These are phyloP conservation scores for Graphilbum sp. DNA, from an alignment of 2,329 filamentous ascomycete species.

Conservation along the genomic window DNA sequence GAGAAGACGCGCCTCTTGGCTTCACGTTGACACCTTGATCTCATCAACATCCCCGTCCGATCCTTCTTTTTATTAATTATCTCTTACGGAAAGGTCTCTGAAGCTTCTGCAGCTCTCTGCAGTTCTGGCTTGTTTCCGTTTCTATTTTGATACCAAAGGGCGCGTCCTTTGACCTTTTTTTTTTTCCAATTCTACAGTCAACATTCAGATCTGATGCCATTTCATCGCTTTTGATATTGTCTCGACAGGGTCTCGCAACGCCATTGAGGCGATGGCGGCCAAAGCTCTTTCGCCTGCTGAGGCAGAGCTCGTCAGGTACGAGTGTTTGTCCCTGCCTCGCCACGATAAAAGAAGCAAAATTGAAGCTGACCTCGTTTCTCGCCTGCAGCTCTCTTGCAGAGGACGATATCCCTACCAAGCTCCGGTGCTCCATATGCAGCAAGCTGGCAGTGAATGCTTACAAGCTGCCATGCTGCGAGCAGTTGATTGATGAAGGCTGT, in stretches of 20 bases:
- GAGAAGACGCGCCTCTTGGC: too few species aligned
- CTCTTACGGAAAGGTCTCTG: too few species aligned
- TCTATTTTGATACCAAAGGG: too few species aligned
- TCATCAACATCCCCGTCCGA: too few species aligned
- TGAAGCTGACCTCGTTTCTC: not conserved
- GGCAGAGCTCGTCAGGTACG: conserved; percentile 41
- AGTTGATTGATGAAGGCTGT: conserved; percentile 87
- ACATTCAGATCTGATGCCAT: not conserved
- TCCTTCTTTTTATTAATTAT: too few species aligned
- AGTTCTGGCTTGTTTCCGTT: too few species aligned
- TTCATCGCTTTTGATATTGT: not conserved
- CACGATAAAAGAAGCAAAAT: too few species aligned
- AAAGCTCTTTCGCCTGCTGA: conserved; percentile 29
- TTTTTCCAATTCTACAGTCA: too few species aligned
- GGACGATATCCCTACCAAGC: conserved; percentile 86
- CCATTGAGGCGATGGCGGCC: conserved; percentile 12
- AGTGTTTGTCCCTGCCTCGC: too few species aligned
- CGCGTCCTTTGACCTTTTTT: too few species aligned
- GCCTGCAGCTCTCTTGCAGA: conserved; percentile 50
- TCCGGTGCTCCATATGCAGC: conserved; percentile 87
- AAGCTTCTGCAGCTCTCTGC: too few species aligned
- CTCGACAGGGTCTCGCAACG: not conserved
- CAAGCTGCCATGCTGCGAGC: conserved; percentile 86
- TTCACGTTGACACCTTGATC: too few species aligned
- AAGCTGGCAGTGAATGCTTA: conserved; percentile 82